These are phyloP conservation scores for Termitomyces sp. DNA, from an alignment of 768 basidiomycete genomes.

Conservation along the genomic window DNA sequence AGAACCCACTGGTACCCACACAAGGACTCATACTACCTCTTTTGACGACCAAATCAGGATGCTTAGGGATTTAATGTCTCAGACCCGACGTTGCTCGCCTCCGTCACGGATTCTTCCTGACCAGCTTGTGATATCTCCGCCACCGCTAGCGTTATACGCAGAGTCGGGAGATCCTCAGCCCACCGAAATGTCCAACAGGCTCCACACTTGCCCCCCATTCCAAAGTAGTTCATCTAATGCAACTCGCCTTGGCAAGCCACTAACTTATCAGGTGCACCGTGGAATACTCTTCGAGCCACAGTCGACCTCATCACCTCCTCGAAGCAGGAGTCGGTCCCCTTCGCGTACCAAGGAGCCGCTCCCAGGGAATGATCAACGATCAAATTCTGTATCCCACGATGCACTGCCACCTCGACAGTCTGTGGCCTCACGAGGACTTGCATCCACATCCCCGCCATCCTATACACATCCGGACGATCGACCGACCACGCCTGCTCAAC, in stretches of 20 bases:
- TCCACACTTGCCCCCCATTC: background rate
- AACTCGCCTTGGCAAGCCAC: background rate
- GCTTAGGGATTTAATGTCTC: background rate
- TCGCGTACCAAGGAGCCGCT: background rate
- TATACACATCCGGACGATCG: background rate
- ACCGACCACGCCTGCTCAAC: background rate
- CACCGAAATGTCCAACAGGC: background rate
- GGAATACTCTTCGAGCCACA: constrained; percentile 1
- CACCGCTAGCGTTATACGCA: background rate
- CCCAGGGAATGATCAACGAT: background rate
- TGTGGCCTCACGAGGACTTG: background rate
- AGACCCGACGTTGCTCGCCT: background rate
- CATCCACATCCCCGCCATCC: background rate
- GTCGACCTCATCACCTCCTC: constrained; percentile 6
- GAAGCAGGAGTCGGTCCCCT: background rate
- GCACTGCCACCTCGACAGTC: constrained; percentile 2
- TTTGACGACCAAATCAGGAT: background rate
- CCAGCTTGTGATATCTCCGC: background rate
- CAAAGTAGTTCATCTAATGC: background rate
- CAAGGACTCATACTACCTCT: background rate
- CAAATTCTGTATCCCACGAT: background rate
- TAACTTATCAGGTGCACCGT: background rate
- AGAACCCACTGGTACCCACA: background rate
- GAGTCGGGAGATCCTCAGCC: background rate
- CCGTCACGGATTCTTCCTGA: background rate